Conservation (phyloP, 768 basidiomycete genomes). For the Roridomyces roridus region DNA sequence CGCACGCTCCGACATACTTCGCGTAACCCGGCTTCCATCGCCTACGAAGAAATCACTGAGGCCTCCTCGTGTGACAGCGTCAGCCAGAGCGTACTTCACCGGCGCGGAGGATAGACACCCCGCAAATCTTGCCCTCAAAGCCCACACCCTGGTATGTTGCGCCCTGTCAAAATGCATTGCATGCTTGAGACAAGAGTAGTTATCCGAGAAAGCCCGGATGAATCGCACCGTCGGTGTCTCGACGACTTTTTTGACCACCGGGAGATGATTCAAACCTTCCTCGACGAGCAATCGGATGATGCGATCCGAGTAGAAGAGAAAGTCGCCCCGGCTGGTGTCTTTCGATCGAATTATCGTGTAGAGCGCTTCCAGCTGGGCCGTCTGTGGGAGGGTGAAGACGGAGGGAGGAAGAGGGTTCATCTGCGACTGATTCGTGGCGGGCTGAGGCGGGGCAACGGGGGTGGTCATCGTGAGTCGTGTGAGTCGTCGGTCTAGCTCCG, state of each 20-base stretch:
- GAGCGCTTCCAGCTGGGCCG: conserved; percentile 91
- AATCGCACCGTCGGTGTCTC: conserved; percentile 80
- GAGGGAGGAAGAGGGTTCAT: conserved; percentile 68
- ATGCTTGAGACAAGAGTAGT: too few relatives aligned
- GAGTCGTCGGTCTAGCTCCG: too few relatives aligned
- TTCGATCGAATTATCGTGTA: conserved; percentile 95
- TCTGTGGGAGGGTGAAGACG: conserved; percentile 89
- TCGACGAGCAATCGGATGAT: conserved; percentile 87
- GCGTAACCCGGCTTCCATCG: conserved; percentile 96
- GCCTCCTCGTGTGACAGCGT: neutral
- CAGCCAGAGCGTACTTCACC: conserved; percentile 69
- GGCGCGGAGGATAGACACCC: conserved; percentile 92
- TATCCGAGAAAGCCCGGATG: neutral
- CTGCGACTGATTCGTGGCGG: conserved; percentile 42
- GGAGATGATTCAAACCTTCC: conserved; percentile 89
- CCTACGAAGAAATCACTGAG: conserved; percentile 47
- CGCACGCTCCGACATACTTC: conserved; percentile 94
- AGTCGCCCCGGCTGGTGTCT: conserved; percentile 89
- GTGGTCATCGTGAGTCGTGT: neutral
- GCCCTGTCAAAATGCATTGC: too few relatives aligned
- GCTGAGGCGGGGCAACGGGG: conserved; percentile 42
- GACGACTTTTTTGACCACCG: conserved; percentile 72
- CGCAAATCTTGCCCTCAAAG: conserved; percentile 96
- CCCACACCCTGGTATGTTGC: conserved; percentile 88
- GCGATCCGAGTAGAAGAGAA: conserved; percentile 93